Conservation (phyloP, 2,329 filamentous ascomycete genomes). For the Cadophora gregata region DNA sequence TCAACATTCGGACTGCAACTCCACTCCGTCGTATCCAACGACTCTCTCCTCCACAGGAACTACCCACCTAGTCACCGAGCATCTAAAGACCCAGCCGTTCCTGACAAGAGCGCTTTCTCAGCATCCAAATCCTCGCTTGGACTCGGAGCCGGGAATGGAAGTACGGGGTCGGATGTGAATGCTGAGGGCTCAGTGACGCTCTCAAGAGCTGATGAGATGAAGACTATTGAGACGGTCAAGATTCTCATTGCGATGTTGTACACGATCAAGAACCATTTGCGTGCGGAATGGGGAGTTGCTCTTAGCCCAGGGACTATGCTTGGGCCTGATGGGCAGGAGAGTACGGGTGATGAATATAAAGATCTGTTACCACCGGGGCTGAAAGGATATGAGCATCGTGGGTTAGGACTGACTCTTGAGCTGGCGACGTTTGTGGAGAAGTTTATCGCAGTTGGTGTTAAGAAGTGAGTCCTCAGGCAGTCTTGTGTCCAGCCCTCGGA, state of each 20-base stretch:
- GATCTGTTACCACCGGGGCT: constrained; percentile 56
- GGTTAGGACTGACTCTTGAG: constrained; percentile 64
- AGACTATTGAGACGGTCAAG: constrained; percentile 63
- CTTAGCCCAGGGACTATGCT: constrained; percentile 39
- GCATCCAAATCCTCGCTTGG: background rate
- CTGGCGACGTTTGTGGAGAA: constrained; percentile 64
- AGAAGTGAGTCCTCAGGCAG: constrained; percentile 40
- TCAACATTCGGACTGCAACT: constrained; percentile 34
- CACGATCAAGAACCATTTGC: constrained; percentile 67
- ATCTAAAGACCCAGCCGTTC: constrained; percentile 18
- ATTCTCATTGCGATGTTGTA: constrained; percentile 66
- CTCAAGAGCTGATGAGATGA: constrained; percentile 43
- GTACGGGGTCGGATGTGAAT: background rate
- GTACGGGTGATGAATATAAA: constrained; percentile 53
- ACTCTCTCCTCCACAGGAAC: constrained; percentile 33
- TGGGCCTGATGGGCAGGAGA: constrained; percentile 43
- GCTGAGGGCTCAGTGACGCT: constrained; percentile 22
- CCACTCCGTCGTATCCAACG: constrained; percentile 34
- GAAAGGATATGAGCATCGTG: constrained; percentile 61
- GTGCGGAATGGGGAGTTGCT: constrained; percentile 64
- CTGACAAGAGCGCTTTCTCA: background rate
- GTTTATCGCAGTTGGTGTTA: constrained; percentile 62
- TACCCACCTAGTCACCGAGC: constrained; percentile 18
- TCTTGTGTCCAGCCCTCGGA: no score
- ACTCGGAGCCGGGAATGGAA: constrained; percentile 1